Conservation (phyloP, 2,329 filamentous ascomycete genomes). For the Coniochaeta sp. region DNA sequence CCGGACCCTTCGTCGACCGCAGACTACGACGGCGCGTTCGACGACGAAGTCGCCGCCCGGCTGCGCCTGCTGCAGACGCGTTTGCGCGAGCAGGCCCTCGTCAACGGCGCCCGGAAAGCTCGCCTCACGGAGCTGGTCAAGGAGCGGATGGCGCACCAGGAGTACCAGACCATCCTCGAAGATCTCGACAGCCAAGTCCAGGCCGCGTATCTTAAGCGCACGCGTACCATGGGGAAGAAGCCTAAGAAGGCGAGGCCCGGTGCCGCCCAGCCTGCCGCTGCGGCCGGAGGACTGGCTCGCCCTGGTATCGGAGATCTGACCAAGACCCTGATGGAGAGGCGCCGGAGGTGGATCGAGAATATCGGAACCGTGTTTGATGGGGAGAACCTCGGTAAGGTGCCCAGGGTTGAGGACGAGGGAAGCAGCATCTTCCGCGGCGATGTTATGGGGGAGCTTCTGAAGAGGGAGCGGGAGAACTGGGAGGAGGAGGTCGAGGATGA, state of each 20-base stretch:
- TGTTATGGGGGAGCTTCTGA: slow-evolving; percentile 66
- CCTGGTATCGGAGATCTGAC: slow-evolving; percentile 86
- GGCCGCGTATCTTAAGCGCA: slow-evolving; percentile 90
- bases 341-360: slow-evolving; percentile 81
- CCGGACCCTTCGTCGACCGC: slow-evolving; percentile 32
- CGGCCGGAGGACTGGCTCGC: slow-evolving; percentile 65
- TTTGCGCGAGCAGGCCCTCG: slow-evolving; percentile 73
- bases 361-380: slow-evolving; percentile 88
- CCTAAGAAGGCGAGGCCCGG: slow-evolving; percentile 82
- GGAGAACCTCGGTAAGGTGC: slow-evolving; percentile 67
- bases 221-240: slow-evolving; percentile 86
- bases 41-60: slow-evolving; percentile 89
- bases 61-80: slow-evolving; percentile 78
- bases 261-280: slow-evolving; percentile 48
- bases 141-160: slow-evolving; percentile 91
- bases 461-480: slow-evolving; percentile 72
- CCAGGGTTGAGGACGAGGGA: slow-evolving; percentile 53
- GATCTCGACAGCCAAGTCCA: slow-evolving; percentile 94
- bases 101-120: slow-evolving; percentile 86
- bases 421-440: slow-evolving; percentile 67
- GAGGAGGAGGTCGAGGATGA: slow-evolving; percentile 71
- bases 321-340: slow-evolving; percentile 84
- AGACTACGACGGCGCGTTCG: slow-evolving; percentile 83
- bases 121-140: slow-evolving; percentile 80
- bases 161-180: slow-evolving; percentile 94